phyloP scores from a whole-genome alignment of 495 filamentous ascomycete species.

The Apiosordaria backusii region DNA sequence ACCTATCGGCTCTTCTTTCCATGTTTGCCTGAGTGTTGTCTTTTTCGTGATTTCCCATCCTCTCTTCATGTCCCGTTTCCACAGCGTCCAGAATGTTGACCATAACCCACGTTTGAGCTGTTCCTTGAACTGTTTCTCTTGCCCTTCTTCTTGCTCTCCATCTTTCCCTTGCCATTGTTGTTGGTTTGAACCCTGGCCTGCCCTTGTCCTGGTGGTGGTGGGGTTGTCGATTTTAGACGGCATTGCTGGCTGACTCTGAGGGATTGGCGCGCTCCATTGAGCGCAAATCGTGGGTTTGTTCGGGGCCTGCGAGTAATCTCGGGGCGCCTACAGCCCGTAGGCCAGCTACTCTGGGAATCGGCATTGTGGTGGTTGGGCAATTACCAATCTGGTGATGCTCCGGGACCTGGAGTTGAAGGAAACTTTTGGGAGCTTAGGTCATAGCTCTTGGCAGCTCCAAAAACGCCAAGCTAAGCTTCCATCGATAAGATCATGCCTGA shows the following conservation, averaged over 20 bases:
- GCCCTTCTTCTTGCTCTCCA: slow-evolving; percentile 1
- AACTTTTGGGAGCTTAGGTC: slow-evolving; percentile 7
- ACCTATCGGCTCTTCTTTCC: slow-evolving; percentile 37
- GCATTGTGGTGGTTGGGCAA: slow-evolving; percentile 6
- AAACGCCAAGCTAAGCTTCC: slow-evolving; percentile 7
- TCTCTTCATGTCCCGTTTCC: slow-evolving; percentile 24
- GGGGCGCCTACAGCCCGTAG: slow-evolving; percentile 7
- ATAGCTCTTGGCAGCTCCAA: slow-evolving; percentile 5
- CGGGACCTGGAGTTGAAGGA: not conserved
- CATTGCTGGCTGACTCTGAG: slow-evolving; percentile 5
- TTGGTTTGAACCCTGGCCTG: not conserved
- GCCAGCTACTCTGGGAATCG: slow-evolving; percentile 6
- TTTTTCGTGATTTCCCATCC: slow-evolving; percentile 29
- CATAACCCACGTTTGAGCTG: slow-evolving; percentile 21
- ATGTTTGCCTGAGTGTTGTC: slow-evolving; percentile 30
- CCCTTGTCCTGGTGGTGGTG: not conserved
- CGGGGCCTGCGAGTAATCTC: slow-evolving; percentile 6
- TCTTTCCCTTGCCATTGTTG: not conserved
- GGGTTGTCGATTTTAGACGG: slow-evolving; percentile 23
- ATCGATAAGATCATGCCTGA: slow-evolving; percentile 1
- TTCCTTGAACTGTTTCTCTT: slow-evolving; percentile 19
- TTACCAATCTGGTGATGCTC: slow-evolving; percentile 1
- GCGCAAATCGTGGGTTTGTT: slow-evolving; percentile 8
- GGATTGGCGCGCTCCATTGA: slow-evolving; percentile 7
- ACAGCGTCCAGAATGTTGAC: slow-evolving; percentile 12